A percentile compares a stretch with the other conserved stretches of the same genome.
phyloP scores from a whole-genome alignment of 768 basidiomycete genomes.

The Boletus huronensis region DNA sequence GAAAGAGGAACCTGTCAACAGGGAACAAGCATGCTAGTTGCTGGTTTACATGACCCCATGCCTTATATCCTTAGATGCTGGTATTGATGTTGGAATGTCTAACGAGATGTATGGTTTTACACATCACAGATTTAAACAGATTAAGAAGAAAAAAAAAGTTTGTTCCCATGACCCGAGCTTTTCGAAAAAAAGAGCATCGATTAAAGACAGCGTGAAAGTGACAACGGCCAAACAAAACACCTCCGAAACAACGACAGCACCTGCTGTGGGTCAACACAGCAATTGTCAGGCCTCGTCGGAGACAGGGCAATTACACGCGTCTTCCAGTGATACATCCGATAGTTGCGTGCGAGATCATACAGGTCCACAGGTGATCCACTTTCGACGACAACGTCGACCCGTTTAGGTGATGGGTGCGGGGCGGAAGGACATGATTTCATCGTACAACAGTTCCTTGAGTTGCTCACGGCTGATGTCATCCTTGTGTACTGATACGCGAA shows the following conservation, averaged over 20 bases:
- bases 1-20: background rate
- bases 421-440: constrained; percentile 91
- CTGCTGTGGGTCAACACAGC: background rate
- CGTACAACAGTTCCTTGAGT: constrained; percentile 89
- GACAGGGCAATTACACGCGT: constrained; percentile 1
- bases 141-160: constrained; percentile 1
- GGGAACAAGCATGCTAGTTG: background rate
- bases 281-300: background rate
- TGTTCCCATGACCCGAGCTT: background rate
- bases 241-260: background rate
- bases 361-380: background rate
- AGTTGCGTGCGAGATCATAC: constrained; percentile 1
- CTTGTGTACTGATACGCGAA: constrained; percentile 66
- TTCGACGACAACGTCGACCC: background rate
- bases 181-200: background rate
- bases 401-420: constrained; percentile 51
- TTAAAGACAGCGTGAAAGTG: background rate
- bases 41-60: background rate
- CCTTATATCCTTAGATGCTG: background rate
- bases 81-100: background rate
- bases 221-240: background rate
- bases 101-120: constrained; percentile 1
- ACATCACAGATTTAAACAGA: constrained; percentile 9
- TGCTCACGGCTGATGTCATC: constrained; percentile 95
- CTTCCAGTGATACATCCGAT: constrained; percentile 6